These are phyloP conservation scores for Solanum hybrid DNA, from an alignment of 305 asterid species.

Conservation along the genomic window DNA sequence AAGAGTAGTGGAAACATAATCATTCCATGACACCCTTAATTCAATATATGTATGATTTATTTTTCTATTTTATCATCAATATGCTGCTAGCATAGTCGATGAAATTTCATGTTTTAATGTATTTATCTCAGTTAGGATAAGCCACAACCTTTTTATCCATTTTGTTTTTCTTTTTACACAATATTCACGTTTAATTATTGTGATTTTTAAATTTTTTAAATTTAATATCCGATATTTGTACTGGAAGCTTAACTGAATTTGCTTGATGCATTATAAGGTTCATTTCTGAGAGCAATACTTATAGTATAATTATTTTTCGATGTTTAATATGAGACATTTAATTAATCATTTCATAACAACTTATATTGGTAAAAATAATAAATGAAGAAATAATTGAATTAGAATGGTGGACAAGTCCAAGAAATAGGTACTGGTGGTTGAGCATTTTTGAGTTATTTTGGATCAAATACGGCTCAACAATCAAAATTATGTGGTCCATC, in stretches of 20 bases:
- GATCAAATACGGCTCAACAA: neutral
- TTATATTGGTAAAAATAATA: neutral
- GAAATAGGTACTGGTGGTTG: neutral
- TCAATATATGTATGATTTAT: neutral
- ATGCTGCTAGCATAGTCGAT: neutral
- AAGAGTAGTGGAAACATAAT: neutral
- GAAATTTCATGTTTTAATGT: neutral
- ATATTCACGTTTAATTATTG: neutral
- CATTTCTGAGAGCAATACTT: neutral
- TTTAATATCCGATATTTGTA: fast-evolving
- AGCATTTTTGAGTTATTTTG: slow-evolving; percentile 6
- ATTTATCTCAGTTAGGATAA: neutral
- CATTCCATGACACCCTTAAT: neutral
- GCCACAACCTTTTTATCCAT: neutral
- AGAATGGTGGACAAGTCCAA: neutral
- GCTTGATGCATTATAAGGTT: neutral
- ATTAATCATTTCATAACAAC: neutral
- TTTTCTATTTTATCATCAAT: neutral
- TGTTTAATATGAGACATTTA: neutral
- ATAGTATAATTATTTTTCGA: neutral
- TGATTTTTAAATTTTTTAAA: neutral
- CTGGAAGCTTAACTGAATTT: neutral
- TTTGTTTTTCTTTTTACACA: neutral
- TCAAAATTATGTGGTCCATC: slow-evolving; percentile 12
- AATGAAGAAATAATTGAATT: neutral